These are phyloP conservation scores for Biscogniauxia marginata DNA, from an alignment of 2,329 filamentous ascomycete genomes.

Conservation along the genomic window DNA sequence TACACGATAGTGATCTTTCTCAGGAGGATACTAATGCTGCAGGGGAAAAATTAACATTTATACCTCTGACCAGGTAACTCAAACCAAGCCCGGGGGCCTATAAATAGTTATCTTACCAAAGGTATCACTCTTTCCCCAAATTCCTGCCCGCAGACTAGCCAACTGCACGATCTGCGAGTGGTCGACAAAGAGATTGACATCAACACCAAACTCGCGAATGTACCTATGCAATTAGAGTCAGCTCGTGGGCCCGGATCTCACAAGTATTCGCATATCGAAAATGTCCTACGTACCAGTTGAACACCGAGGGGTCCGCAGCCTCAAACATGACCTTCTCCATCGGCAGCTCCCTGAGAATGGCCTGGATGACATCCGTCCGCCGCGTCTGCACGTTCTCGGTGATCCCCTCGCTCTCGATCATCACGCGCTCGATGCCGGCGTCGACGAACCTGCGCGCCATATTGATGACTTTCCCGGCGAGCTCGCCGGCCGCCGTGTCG, in stretches of 20 bases:
- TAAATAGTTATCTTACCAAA: slow-evolving; percentile 51
- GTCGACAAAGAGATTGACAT: slow-evolving; percentile 57
- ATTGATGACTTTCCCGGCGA: slow-evolving; percentile 47
- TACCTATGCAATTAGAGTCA: slow-evolving; percentile 11
- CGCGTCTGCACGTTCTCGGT: slow-evolving; percentile 55
- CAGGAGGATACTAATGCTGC: no score
- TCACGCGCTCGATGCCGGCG: slow-evolving; percentile 52
- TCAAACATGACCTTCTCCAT: slow-evolving; percentile 57
- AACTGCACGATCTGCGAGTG: slow-evolving; percentile 58
- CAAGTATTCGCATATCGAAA: no score
- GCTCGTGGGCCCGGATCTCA: background rate
- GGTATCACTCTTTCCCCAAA: slow-evolving; percentile 56
- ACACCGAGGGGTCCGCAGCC: slow-evolving; percentile 53
- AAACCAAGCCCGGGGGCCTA: slow-evolving; percentile 1
- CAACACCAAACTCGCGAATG: slow-evolving; percentile 53
- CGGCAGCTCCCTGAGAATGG: slow-evolving; percentile 50
- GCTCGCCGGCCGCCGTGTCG: slow-evolving; percentile 45
- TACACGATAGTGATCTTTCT: no score
- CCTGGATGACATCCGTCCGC: slow-evolving; percentile 54
- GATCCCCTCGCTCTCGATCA: slow-evolving; percentile 60
- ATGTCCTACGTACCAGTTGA: slow-evolving; percentile 48
- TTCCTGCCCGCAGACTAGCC: slow-evolving; percentile 48
- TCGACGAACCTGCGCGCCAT: slow-evolving; percentile 49
- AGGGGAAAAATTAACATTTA: no score
- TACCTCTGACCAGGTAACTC: background rate